These are phyloP conservation scores for Xylaria grammica DNA, from an alignment of 495 filamentous ascomycete species.

Conservation along the genomic window DNA sequence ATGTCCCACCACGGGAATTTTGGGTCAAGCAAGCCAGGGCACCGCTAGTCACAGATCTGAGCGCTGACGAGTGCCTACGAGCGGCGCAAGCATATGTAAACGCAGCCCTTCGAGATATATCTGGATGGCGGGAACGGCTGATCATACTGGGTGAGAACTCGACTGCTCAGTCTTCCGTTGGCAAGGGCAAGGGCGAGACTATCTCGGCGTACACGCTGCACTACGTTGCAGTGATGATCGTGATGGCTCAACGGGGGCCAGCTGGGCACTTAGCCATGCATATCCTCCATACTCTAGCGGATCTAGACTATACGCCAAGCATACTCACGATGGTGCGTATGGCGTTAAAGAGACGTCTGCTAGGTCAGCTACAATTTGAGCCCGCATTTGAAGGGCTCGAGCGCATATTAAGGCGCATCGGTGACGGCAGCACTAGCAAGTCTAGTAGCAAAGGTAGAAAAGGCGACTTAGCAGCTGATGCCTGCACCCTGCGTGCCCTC, in stretches of 20 bases:
- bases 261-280: conserved; percentile 11
- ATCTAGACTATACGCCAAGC: conserved; percentile 25
- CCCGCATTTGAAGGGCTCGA: conserved; percentile 11
- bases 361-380: conserved; percentile 24
- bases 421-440: not conserved
- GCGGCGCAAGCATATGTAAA: conserved; percentile 31
- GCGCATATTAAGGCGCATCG: conserved; percentile 4
- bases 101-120: conserved; percentile 26
- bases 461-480: conserved; percentile 27
- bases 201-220: conserved; percentile 25
- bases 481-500: conserved; percentile 27
- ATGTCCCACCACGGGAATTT: conserved; percentile 34
- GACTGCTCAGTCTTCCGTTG: conserved; percentile 16
- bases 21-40: conserved; percentile 23
- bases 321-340: conserved; percentile 21
- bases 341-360: conserved; percentile 2
- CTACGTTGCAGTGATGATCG: conserved; percentile 20
- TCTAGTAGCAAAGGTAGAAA: not conserved
- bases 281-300: conserved; percentile 24
- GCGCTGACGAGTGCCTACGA: conserved; percentile 26
- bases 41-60: conserved; percentile 27
- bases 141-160: not conserved
- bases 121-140: conserved; percentile 4
- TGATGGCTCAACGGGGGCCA: not conserved
- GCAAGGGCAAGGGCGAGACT: not conserved